phyloP scores from a whole-genome alignment of 163 green algal genomes.

The Chlorella variabilis region DNA sequence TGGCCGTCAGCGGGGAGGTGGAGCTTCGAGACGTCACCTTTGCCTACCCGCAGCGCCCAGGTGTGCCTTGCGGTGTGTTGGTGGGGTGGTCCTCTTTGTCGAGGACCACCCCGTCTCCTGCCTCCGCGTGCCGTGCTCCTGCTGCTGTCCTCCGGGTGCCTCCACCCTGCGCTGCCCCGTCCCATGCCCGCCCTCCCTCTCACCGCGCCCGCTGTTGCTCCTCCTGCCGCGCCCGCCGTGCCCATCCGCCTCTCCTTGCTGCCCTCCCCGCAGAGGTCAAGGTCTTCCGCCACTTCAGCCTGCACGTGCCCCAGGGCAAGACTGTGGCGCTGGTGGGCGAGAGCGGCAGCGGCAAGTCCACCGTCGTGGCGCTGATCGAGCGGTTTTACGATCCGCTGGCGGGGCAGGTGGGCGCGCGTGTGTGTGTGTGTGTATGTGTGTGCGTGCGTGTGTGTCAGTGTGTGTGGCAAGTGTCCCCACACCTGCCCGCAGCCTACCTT shows the following conservation, averaged over 20 bases:
- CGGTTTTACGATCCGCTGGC: constrained; percentile 88
- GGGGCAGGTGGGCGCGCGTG: constrained; percentile 48
- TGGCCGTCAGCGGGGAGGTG: constrained; percentile 60
- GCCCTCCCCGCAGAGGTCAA: constrained; percentile 48
- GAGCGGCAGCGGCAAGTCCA: constrained; percentile 88
- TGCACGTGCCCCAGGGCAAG: constrained; percentile 57
- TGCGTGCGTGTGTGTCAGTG: too few relatives aligned
- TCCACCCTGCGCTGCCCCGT: neutral
- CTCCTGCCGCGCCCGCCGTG: too few relatives aligned
- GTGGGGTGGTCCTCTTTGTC: too few relatives aligned
- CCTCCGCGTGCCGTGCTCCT: neutral
- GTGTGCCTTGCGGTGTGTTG: neutral
- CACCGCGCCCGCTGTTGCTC: too few relatives aligned
- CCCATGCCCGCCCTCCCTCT: neutral
- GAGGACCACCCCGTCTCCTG: too few relatives aligned
- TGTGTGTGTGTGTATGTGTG: neutral
- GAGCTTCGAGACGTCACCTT: constrained; percentile 86
- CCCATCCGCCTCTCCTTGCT: too few relatives aligned
- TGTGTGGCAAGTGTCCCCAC: too few relatives aligned
- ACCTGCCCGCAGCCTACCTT: too few relatives aligned
- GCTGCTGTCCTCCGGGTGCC: too few relatives aligned
- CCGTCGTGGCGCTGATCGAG: constrained; percentile 84
- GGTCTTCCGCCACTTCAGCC: constrained; percentile 73
- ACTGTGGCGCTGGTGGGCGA: constrained; percentile 85
- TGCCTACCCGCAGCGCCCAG: constrained; percentile 81